These are phyloP conservation scores for Epichloe gansuensis DNA, from an alignment of 2,329 filamentous ascomycete genomes.

Conservation along the genomic window DNA sequence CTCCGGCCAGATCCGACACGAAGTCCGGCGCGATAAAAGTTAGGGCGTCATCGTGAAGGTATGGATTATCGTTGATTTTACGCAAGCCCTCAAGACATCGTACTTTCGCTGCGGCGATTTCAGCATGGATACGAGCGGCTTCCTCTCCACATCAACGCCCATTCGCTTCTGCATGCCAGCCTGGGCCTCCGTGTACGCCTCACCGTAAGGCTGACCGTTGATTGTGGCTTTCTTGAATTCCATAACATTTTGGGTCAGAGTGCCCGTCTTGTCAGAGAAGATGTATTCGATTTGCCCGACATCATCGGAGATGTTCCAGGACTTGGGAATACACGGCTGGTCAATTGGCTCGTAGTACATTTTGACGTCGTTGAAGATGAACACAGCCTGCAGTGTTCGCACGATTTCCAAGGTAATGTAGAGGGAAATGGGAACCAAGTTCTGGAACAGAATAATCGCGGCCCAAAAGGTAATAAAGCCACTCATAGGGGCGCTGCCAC, in stretches of 20 bases:
- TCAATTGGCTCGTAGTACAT: slow-evolving; percentile 98
- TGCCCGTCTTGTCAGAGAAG: slow-evolving; percentile 96
- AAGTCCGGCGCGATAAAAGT: slow-evolving; percentile 91
- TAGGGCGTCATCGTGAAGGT: slow-evolving; percentile 75
- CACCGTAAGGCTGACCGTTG: slow-evolving; percentile 91
- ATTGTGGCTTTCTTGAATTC: slow-evolving; percentile 98
- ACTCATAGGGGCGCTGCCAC: slow-evolving; percentile 59
- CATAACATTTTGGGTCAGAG: slow-evolving; percentile 95
- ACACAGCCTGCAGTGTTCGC: slow-evolving; percentile 81
- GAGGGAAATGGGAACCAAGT: slow-evolving; percentile 94
- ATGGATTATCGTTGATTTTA: slow-evolving; percentile 76
- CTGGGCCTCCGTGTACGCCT: slow-evolving; percentile 95
- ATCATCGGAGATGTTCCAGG: slow-evolving; percentile 98
- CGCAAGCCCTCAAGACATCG: slow-evolving; percentile 63
- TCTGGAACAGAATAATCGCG: slow-evolving; percentile 89
- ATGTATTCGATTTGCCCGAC: slow-evolving; percentile 98
- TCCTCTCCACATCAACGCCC: slow-evolving; percentile 77
- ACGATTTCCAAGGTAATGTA: slow-evolving; percentile 97
- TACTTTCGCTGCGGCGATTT: slow-evolving; percentile 68
- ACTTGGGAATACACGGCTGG: slow-evolving; percentile 91
- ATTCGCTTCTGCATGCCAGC: slow-evolving; percentile 89
- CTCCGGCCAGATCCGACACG: slow-evolving; percentile 68
- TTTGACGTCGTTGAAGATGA: slow-evolving; percentile 89
- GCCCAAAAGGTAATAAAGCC: slow-evolving; percentile 98
- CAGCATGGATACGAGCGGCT: slow-evolving; percentile 53